Base-by-base conservation (phyloP, 257 asterid species). In the Henckelia pumila region DNA sequence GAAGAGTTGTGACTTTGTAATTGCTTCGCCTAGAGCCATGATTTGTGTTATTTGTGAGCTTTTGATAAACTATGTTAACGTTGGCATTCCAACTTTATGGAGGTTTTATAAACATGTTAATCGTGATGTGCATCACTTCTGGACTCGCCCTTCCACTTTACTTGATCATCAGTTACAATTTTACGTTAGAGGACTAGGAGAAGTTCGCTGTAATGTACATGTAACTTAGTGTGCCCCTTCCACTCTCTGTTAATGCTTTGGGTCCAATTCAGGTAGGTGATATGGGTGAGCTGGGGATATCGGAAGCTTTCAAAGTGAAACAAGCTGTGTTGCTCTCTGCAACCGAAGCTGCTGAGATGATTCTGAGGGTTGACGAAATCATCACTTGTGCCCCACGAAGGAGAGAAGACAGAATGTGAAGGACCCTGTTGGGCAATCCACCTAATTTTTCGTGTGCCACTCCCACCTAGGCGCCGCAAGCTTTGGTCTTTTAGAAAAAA, bases 271-370 rank as follows among this genome's bases (percentile, higher is more conserved):
- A 92, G 98, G 91, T 89, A 60, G 98, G 97, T 29, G 80, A 88
- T 75, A 92, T 89, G 98, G 69, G 80, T 0, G 89, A 84, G 70
- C 77, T 67, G 20, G 98, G 98, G 29, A 89, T 92, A 37, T 84
- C 72, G 0, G 97, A 92, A 80, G 85, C 97, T 21, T 92, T 92
- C 80, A 92, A 92, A 83, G 98, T 92, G 47, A 92, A 92, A 82
- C 89, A 87, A 55, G 96, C 87, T 3, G 96, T 89, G 56, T 68
- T 92, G 77, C 85, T 83, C 58, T 92, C 98, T 3, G 98, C 98
- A 59, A 92, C 93, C 2, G 98, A 92, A 79, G 96, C 98, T 44
- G 87, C 92, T 16, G 98, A 89, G 84, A 87, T 87, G 97, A 89
- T 92, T 73, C 76, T 89, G 10, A 74, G 96, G 73, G 97, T 89